Evolutionary conservation across 345 rosid species (phyloP).

Genomic region (Viola odorata): DNA sequence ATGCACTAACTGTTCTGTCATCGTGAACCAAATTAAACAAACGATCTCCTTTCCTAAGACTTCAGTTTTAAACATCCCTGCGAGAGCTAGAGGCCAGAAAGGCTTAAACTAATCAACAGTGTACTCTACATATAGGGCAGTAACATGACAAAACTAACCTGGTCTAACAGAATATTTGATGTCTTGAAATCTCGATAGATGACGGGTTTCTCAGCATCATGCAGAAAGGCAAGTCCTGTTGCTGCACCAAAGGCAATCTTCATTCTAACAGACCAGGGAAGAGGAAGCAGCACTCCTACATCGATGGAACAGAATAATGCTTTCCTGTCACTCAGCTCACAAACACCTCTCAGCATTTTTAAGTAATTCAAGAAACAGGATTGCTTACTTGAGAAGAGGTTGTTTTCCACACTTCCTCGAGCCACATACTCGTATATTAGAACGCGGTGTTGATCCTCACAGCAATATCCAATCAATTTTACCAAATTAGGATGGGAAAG

Average conservation of each 20-base stretch:
- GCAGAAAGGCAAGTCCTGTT: constrained; percentile 93
- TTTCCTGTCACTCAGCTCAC: background rate
- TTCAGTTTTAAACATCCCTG: too few species aligned
- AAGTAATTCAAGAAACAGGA: background rate
- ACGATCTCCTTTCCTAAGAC: too few species aligned
- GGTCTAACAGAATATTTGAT: constrained; percentile 81
- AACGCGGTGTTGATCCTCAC: constrained; percentile 80
- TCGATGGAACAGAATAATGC: background rate
- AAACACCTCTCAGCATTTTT: background rate
- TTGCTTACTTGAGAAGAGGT: constrained; percentile 77
- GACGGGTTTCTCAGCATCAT: constrained; percentile 92
- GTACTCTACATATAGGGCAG: too few species aligned
- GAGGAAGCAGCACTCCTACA: constrained; percentile 82
- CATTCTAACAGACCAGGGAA: constrained; percentile 82
- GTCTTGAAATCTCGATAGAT: constrained; percentile 97
- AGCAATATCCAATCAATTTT: constrained; percentile 89
- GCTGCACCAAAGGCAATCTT: constrained; percentile 96
- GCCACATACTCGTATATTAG: constrained; percentile 88
- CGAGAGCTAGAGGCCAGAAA: too few species aligned
- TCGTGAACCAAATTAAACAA: too few species aligned
- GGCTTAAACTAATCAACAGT: too few species aligned
- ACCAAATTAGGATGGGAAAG: constrained; percentile 95
- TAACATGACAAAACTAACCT: constrained; percentile 34
- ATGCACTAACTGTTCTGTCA: too few species aligned
- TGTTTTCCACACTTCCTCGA: constrained; percentile 87